Conservation (phyloP, 139 green algal species). For the Asterochloris sp. region DNA sequence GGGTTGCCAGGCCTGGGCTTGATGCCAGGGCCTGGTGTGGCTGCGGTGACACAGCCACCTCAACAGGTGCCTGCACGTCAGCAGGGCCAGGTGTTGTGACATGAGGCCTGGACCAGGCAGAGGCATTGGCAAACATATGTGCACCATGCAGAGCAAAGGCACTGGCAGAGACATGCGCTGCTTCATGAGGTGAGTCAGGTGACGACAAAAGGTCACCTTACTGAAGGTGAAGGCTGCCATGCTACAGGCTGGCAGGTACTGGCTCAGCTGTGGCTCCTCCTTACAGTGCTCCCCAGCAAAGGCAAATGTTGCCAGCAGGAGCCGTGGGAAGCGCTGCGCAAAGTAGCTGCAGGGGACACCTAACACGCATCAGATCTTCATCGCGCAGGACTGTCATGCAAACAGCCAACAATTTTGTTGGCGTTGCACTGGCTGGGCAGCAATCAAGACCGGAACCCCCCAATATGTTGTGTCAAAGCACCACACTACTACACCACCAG, state of each 20-base stretch:
- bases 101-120: neutral
- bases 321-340: slow-evolving; percentile 68
- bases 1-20: neutral
- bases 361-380: neutral
- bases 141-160: neutral
- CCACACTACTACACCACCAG: neutral
- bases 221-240: neutral
- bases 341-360: slow-evolving; percentile 67
- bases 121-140: neutral
- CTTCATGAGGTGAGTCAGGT: neutral
- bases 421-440: neutral
- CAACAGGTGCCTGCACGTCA: neutral
- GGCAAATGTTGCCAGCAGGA: slow-evolving; percentile 79
- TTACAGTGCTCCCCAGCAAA: slow-evolving; percentile 66
- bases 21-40: neutral
- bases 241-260: slow-evolving; percentile 49
- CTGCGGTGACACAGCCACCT: neutral
- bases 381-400: neutral
- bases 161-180: neutral
- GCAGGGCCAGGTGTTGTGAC: neutral
- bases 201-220: too few relatives aligned
- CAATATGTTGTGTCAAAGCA: neutral
- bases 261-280: slow-evolving; percentile 46
- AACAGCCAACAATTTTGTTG: neutral
- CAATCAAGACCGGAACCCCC: neutral